Evolutionary conservation across 2,329 filamentous ascomycete genomes (phyloP).

Genomic region (Paraconiothyrium brasiliense): DNA sequence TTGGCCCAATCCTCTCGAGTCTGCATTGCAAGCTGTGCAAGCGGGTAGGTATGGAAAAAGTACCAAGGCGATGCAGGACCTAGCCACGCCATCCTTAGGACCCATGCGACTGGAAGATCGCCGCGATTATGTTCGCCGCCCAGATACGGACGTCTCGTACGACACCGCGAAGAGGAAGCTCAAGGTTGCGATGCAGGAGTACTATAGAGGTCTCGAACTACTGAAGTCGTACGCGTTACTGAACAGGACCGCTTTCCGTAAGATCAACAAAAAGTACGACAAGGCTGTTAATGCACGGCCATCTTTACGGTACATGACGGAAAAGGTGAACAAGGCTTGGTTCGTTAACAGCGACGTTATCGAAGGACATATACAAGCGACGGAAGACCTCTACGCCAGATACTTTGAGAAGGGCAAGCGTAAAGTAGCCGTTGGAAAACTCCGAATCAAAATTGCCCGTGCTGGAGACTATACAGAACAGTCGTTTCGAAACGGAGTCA

Average conservation of each 20-base stretch:
- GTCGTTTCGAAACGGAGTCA: constrained; percentile 66
- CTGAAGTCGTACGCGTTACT: constrained; percentile 90
- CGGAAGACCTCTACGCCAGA: constrained; percentile 90
- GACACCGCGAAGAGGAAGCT: constrained; percentile 89
- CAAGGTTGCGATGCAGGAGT: constrained; percentile 90
- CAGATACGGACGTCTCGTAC: constrained; percentile 74
- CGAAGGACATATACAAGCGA: constrained; percentile 79
- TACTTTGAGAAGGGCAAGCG: constrained; percentile 95
- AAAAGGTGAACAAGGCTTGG: constrained; percentile 88
- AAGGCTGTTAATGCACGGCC: constrained; percentile 85
- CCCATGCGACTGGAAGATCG: constrained; percentile 43
- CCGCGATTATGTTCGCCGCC: constrained; percentile 55
- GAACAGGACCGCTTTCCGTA: constrained; percentile 92
- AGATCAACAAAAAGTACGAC: constrained; percentile 99
- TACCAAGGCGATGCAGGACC: constrained; percentile 55
- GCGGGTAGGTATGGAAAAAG: constrained; percentile 64
- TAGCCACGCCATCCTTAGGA: constrained; percentile 55
- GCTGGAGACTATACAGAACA: constrained; percentile 66
- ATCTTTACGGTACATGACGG: constrained; percentile 82
- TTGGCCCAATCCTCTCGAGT: constrained; percentile 51
- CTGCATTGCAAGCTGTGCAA: constrained; percentile 52
- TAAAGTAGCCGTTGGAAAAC: constrained; percentile 88
- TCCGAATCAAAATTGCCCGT: constrained; percentile 75
- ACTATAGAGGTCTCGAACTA: constrained; percentile 89
- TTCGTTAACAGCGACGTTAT: constrained; percentile 90